phyloP scores from a whole-genome alignment of 176 grass and related monocot genomes.

The Oryza longistaminata region DNA sequence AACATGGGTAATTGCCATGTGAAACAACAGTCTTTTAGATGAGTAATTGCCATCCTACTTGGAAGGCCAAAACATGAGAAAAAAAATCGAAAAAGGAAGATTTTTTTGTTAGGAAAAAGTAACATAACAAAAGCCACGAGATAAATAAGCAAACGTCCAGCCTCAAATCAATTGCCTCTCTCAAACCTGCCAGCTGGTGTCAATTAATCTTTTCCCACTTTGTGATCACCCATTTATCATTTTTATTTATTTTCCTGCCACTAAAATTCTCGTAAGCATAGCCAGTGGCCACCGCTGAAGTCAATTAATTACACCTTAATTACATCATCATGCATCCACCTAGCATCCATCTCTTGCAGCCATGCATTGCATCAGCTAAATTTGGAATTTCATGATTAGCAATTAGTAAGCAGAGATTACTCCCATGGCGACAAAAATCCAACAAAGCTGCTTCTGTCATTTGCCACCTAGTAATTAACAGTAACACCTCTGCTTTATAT shows the following conservation, averaged over 20 bases:
- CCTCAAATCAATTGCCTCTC: no score
- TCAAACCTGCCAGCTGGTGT: neutral
- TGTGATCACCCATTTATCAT: neutral
- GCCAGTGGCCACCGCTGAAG: neutral
- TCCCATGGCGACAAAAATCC: neutral
- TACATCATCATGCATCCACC: neutral
- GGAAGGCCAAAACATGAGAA: no score
- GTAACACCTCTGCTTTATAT: neutral
- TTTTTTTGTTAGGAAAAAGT: no score
- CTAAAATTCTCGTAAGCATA: neutral
- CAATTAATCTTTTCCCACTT: neutral
- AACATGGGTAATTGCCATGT: no score
- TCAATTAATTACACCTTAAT: neutral
- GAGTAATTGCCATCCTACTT: no score
- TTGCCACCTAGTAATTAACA: no score
- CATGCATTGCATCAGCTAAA: neutral
- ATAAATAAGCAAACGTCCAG: neutral
- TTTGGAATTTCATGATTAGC: no score
- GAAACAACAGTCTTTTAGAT: no score
- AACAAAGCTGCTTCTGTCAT: neutral
- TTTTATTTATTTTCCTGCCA: neutral
- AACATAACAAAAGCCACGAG: no score
- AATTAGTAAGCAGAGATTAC: neutral
- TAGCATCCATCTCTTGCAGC: neutral
- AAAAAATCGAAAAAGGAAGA: no score